phyloP scores from a whole-genome alignment of 495 filamentous ascomycete genomes.

The Clavariopsis aquatica region DNA sequence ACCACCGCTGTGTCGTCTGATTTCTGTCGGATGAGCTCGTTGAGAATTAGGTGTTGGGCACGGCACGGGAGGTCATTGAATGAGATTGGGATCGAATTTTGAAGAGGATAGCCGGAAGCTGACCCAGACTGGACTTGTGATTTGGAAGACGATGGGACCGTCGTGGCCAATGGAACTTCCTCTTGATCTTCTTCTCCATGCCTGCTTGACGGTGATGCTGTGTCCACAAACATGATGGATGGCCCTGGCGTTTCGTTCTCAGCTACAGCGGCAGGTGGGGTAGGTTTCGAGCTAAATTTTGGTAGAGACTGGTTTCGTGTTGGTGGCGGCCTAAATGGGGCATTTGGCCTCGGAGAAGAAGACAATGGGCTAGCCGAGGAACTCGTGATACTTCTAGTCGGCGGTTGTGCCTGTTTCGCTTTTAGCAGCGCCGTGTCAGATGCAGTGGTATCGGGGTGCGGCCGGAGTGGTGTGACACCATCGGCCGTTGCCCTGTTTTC shows the following conservation, averaged over 20 bases:
- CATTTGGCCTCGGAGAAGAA: not conserved
- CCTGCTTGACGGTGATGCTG: conserved; percentile 42
- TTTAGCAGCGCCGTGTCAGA: conserved; percentile 34
- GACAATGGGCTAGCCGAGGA: not conserved
- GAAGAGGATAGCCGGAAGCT: conserved; percentile 51
- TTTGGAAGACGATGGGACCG: conserved; percentile 3
- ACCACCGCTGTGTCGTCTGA: conserved; percentile 74
- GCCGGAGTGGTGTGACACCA: conserved; percentile 22
- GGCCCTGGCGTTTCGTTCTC: conserved; percentile 63
- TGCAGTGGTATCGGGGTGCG: conserved; percentile 25
- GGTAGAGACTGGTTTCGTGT: conserved; percentile 49
- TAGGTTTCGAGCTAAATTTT: conserved; percentile 71
- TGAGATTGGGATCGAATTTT: conserved; percentile 63
- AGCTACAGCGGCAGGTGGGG: conserved; percentile 69
- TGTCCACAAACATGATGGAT: conserved; percentile 75
- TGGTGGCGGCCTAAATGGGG: conserved; percentile 53
- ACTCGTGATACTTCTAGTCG: not conserved
- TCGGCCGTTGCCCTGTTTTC: conserved; percentile 4
- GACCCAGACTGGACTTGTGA: not conserved
- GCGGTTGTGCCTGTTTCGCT: not conserved
- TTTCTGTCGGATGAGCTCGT: conserved; percentile 74
- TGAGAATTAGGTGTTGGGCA: conserved; percentile 81
- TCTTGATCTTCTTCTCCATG: conserved; percentile 11
- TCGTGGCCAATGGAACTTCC: too few relatives aligned
- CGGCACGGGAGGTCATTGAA: conserved; percentile 85